Base-by-base conservation (phyloP, 129 eudicot genomes). In the Arctium lappa region DNA sequence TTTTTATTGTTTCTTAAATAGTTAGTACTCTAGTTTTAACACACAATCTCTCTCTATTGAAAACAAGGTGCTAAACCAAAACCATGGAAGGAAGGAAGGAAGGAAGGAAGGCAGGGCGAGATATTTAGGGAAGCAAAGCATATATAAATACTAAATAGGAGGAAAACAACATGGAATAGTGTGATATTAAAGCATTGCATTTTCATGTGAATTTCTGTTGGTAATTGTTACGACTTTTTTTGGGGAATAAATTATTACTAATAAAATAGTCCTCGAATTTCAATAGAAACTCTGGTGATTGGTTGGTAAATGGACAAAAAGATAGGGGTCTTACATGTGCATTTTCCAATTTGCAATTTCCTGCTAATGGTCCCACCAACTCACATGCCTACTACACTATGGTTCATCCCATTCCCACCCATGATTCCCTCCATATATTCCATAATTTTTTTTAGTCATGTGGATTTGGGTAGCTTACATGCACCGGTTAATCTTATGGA, bases 131-230 rank as follows among this genome's bases (percentile, higher is more conserved):
- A 85, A 76, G 71, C 29, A 80, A 75, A 53, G 73, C 40, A 75
- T 69, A 85, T 66, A 78, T 72, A 72, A 48, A 76, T 53, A 16
- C 29, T 60, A 60, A 22, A 42, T 8, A 80, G 5, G 44, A 80
- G 36, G 75, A 72, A n/a, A 66, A 60, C 60, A 66, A 75, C 73
- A 69, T 69, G 82, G 74, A 76, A 85, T 80, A 10, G 85, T 85
- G 88, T 85, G 83, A 86, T 63, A 62, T 40, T 15, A 82, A 81
- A 73, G 86, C 82, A 82, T 77, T 65, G 11, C 44, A 48, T 53
- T 31, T 40, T 79, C 87, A 84, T 79, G 83, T 84, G 83, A 79
- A 42, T 6, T 79, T 79, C 79, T 84, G 87, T 84, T 84, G 87
- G 86, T 84, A 84, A 84, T 62, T 44, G 83, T 62, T 79, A 42